Percentiles rank a stretch among this genome's conserved stretches.
These are phyloP conservation scores for Venturia asperata DNA, from an alignment of 2,329 filamentous ascomycete species.

Conservation along the genomic window DNA sequence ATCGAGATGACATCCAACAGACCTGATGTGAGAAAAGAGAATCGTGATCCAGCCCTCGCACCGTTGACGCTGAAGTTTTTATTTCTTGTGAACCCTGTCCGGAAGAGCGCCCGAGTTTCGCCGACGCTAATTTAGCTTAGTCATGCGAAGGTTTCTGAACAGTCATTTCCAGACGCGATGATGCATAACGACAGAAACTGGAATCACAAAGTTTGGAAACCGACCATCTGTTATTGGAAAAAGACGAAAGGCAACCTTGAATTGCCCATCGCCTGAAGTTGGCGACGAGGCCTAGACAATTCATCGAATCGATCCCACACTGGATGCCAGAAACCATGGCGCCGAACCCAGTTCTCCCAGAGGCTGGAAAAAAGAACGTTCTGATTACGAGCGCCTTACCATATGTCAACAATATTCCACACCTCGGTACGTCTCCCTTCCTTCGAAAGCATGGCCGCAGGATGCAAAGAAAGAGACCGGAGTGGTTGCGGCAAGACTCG, in stretches of 20 bases:
- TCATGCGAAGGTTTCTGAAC: neutral
- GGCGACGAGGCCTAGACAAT: neutral
- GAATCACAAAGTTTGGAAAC: neutral
- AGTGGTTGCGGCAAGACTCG: neutral
- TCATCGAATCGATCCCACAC: neutral
- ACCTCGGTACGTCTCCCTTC: constrained; percentile 51
- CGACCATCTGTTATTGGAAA: neutral
- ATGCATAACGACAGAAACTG: neutral
- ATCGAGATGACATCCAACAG: constrained; percentile 10
- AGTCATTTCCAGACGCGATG: constrained; percentile 6
- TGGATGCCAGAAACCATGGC: constrained; percentile 14
- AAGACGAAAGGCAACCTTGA: neutral
- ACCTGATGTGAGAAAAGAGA: constrained; percentile 8
- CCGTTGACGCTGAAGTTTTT: constrained; percentile 43
- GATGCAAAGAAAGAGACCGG: neutral
- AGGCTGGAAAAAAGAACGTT: constrained; percentile 66
- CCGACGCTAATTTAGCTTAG: neutral
- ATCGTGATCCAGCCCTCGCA: constrained; percentile 56
- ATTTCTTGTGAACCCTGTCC: neutral
- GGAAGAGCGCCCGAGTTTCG: neutral
- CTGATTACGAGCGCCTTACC: constrained; percentile 88
- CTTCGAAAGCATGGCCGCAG: neutral
- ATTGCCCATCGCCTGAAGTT: neutral
- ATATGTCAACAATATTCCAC: constrained; percentile 64
- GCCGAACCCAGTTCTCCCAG: constrained; percentile 35